Evolutionary conservation across 768 basidiomycete genomes (phyloP).

Genomic region (Suillus subaureus): DNA sequence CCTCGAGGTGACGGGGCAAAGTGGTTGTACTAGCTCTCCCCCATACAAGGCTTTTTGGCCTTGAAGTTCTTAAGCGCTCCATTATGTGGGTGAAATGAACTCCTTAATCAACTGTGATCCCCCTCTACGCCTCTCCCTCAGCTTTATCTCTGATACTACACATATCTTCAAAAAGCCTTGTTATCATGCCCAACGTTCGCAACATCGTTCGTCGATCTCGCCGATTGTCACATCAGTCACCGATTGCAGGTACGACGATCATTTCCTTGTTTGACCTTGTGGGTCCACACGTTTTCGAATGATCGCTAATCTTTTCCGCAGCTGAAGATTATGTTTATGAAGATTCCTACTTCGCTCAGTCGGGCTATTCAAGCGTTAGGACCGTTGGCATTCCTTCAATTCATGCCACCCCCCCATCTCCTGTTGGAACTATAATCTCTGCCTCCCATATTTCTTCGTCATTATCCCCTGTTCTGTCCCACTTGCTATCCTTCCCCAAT

Average conservation of each 20-base stretch:
- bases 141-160: slow-evolving; percentile 11
- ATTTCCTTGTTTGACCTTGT: slow-evolving; percentile 19
- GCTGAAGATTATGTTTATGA: slow-evolving; percentile 32
- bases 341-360: slow-evolving; percentile 22
- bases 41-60: slow-evolving; percentile 23
- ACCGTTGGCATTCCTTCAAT: slow-evolving; percentile 11
- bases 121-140: slow-evolving; percentile 15
- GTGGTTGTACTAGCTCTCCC: slow-evolving; percentile 26
- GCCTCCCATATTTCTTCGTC: slow-evolving; percentile 18
- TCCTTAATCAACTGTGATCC: slow-evolving; percentile 10
- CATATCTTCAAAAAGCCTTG: slow-evolving; percentile 5
- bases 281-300: slow-evolving; percentile 33
- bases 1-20: slow-evolving; percentile 44
- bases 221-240: slow-evolving; percentile 43
- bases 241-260: slow-evolving; percentile 35
- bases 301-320: slow-evolving; percentile 37
- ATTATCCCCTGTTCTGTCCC: slow-evolving; percentile 18
- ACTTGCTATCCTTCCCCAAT: slow-evolving; percentile 29
- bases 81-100: slow-evolving; percentile 11
- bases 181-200: slow-evolving; percentile 35
- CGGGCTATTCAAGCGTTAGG: slow-evolving; percentile 24
- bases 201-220: slow-evolving; percentile 43
- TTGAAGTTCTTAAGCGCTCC: slow-evolving; percentile 33
- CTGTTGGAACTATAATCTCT: slow-evolving; percentile 18
- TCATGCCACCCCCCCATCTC: slow-evolving; percentile 19